These are phyloP conservation scores for Boeremia exigua DNA, from an alignment of 2,329 filamentous ascomycete species.

Conservation along the genomic window DNA sequence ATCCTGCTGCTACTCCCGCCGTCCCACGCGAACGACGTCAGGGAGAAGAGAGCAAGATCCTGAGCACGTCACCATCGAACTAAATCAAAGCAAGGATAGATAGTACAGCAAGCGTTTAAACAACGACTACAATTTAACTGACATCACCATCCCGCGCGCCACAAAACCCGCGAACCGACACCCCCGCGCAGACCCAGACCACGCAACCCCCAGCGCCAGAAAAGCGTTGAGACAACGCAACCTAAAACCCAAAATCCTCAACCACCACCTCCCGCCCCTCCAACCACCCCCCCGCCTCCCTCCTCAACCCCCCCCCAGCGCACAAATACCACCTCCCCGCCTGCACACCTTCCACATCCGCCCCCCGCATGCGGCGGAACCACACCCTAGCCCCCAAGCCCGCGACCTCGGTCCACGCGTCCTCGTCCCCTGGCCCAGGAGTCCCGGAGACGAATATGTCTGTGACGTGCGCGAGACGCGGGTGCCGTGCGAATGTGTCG, in stretches of 20 bases:
- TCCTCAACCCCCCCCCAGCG: slow-evolving; percentile 59
- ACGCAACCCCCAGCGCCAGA: too few relatives aligned
- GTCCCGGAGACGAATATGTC: slow-evolving; percentile 75
- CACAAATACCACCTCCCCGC: slow-evolving; percentile 65
- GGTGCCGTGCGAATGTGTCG: slow-evolving; percentile 63
- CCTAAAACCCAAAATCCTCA: slow-evolving; percentile 55
- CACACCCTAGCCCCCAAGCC: slow-evolving; percentile 46
- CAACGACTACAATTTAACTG: too few relatives aligned
- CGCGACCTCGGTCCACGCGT: slow-evolving; percentile 35
- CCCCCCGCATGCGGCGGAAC: slow-evolving; percentile 54
- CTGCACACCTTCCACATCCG: slow-evolving; percentile 49
- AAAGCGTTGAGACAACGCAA: too few relatives aligned
- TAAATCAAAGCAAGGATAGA: too few relatives aligned
- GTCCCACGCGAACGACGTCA: too few relatives aligned
- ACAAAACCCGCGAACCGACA: too few relatives aligned
- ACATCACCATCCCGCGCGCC: too few relatives aligned
- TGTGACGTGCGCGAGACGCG: slow-evolving; percentile 59
- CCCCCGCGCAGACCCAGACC: too few relatives aligned
- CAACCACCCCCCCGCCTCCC: slow-evolving; percentile 57
- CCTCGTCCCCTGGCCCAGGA: slow-evolving; percentile 39
- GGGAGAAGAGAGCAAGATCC: too few relatives aligned
- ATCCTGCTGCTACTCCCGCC: too few relatives aligned
- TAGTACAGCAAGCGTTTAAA: too few relatives aligned
- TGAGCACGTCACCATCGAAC: too few relatives aligned
- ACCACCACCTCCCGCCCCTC: slow-evolving; percentile 54